Evolutionary conservation across 495 filamentous ascomycete species (phyloP).

Genomic region (Penicillium lagena): DNA sequence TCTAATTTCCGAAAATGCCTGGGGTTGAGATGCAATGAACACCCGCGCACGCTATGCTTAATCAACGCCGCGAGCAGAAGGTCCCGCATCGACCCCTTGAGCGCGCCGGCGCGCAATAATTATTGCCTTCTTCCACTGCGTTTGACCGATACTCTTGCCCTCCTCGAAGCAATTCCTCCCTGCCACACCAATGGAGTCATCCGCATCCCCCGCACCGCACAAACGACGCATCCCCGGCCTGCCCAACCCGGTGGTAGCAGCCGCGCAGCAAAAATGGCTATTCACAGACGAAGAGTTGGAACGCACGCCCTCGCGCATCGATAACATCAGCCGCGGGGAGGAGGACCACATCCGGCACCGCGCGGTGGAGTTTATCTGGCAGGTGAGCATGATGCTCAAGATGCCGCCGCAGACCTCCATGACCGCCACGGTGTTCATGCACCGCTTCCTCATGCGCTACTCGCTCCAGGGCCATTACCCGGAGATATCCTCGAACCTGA

Average conservation of each 20-base stretch:
- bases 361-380: conserved; percentile 91
- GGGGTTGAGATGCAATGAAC: conserved; percentile 19
- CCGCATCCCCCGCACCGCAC: conserved; percentile 15
- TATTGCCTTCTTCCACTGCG: not conserved
- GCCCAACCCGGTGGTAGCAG: conserved; percentile 43
- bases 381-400: conserved; percentile 88
- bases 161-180: not conserved
- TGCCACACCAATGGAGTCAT: conserved; percentile 24
- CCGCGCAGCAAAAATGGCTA: conserved; percentile 71
- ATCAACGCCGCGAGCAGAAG: too few relatives aligned
- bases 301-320: conserved; percentile 75
- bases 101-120: conserved; percentile 14
- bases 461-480: conserved; percentile 50
- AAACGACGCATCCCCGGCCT: conserved; percentile 42
- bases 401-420: conserved; percentile 86
- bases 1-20: not conserved
- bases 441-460: conserved; percentile 89
- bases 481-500: conserved; percentile 29
- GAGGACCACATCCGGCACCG: conserved; percentile 78
- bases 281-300: conserved; percentile 79
- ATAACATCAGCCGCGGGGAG: conserved; percentile 67
- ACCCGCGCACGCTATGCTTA: conserved; percentile 7
- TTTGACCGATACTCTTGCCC: not conserved
- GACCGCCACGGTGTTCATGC: conserved; percentile 89
- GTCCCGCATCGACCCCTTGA: not conserved